Evolutionary conservation across 352 stramenopile genomes (phyloP).

Genomic region (Pythium vanterpoolii): DNA sequence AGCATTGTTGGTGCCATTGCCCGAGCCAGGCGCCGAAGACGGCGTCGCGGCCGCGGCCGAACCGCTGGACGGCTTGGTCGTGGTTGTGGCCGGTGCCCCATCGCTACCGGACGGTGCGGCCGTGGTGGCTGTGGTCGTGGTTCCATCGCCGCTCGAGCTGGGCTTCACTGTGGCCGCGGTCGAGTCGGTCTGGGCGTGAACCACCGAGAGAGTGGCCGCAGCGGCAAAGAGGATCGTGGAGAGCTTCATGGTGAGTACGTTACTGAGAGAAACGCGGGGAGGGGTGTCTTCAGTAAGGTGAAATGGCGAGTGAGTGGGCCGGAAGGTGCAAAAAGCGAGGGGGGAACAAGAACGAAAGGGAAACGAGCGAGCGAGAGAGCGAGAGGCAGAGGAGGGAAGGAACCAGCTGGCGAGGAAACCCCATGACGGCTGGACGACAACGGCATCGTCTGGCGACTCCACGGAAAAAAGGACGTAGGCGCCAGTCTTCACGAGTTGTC

Average conservation of each 20-base stretch:
- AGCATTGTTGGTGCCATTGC: not conserved
- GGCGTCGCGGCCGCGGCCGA: slow-evolving; percentile 9
- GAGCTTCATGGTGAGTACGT: slow-evolving; percentile 9
- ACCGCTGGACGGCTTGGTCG: slow-evolving; percentile 9
- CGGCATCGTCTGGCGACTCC: not conserved
- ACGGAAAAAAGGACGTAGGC: not conserved
- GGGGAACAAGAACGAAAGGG: not conserved
- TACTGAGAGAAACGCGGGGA: slow-evolving; percentile 21
- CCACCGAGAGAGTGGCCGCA: not conserved
- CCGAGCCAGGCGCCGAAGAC: not conserved
- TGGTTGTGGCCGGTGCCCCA: not conserved
- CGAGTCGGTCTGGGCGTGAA: not conserved
- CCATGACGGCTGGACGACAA: not conserved
- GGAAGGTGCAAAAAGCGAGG: not conserved
- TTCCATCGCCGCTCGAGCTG: not conserved
- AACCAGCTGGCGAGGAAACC: not conserved
- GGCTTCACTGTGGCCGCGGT: not conserved
- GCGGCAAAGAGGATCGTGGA: slow-evolving; percentile 4
- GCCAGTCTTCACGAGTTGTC: no score
- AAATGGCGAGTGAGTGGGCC: slow-evolving; percentile 13
- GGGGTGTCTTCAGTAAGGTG: slow-evolving; percentile 24
- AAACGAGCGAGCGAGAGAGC: not conserved
- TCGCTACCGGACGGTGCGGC: not conserved
- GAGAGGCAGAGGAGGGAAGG: not conserved
- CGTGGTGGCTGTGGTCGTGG: slow-evolving; percentile 4